These are phyloP conservation scores for Helminthosporium solani DNA, from an alignment of 2,329 filamentous ascomycete genomes.

Conservation along the genomic window DNA sequence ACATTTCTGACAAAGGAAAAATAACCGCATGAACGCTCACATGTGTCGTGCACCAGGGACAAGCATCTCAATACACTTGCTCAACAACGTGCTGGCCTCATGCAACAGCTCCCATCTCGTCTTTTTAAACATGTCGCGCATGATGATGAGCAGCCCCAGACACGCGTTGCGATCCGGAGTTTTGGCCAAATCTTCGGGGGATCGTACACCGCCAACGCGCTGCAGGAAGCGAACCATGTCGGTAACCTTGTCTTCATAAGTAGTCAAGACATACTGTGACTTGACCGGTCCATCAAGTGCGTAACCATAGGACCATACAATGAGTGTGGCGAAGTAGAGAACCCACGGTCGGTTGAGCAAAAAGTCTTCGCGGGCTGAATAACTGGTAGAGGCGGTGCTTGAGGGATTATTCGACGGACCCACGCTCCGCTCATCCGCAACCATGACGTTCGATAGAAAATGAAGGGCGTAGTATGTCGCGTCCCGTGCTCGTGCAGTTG, in stretches of 20 bases:
- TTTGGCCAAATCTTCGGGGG: conserved; percentile 74
- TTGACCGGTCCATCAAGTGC: conserved; percentile 79
- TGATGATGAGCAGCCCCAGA: conserved; percentile 75
- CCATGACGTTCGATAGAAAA: conserved; percentile 81
- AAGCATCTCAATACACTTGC: conserved; percentile 73
- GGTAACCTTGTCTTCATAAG: conserved; percentile 64
- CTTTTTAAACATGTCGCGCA: conserved; percentile 77
- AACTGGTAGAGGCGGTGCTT: conserved; percentile 48
- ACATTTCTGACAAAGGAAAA: background rate
- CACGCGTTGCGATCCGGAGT: conserved; percentile 79
- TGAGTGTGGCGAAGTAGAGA: conserved; percentile 85
- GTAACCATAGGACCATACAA: conserved; percentile 94
- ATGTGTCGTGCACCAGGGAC: conserved; percentile 27
- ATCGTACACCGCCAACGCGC: conserved; percentile 68
- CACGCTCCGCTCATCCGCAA: conserved; percentile 56
- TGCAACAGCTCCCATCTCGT: conserved; percentile 90
- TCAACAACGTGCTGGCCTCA: conserved; percentile 78
- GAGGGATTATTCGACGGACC: conserved; percentile 26
- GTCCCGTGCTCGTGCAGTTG: conserved; percentile 81
- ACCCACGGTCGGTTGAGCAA: conserved; percentile 93
- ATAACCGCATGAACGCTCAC: conserved; percentile 1
- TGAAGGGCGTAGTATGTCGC: conserved; percentile 90
- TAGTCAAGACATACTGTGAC: conserved; percentile 54
- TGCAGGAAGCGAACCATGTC: conserved; percentile 80
- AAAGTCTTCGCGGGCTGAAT: conserved; percentile 83